phyloP scores from a whole-genome alignment of 202 grass and related monocot species.

The Saccharum hybrid region DNA sequence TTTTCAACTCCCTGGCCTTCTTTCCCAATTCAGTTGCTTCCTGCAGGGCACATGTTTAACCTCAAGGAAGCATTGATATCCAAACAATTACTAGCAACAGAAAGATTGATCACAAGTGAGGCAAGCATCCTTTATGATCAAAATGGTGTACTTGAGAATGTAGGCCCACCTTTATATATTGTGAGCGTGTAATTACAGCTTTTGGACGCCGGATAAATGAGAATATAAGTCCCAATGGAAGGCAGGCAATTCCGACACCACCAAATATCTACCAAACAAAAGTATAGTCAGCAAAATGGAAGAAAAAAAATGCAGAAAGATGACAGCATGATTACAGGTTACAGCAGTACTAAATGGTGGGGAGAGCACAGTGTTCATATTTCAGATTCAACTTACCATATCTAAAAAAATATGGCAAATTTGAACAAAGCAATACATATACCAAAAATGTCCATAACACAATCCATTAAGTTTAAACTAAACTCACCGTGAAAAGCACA shows the following conservation, averaged over 20 bases:
- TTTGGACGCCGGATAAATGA: slow-evolving; percentile 89
- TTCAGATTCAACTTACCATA: slow-evolving; percentile 17
- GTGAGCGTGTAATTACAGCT: slow-evolving; percentile 97
- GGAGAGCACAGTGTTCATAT: background rate
- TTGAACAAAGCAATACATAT: background rate
- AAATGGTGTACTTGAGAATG: slow-evolving; percentile 43
- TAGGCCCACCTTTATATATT: slow-evolving; percentile 89
- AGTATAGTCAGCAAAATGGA: slow-evolving; percentile 25
- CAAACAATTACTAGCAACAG: slow-evolving; percentile 1
- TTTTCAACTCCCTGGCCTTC: slow-evolving; percentile 92
- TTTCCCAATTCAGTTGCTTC: slow-evolving; percentile 96
- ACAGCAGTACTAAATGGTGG: slow-evolving; percentile 1
- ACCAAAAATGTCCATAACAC: background rate
- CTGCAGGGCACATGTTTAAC: slow-evolving; percentile 48
- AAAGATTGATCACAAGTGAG: slow-evolving; percentile 4
- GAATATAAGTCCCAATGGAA: slow-evolving; percentile 87
- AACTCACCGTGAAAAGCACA: slow-evolving; percentile 87
- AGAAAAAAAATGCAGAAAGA: background rate
- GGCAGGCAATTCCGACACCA: slow-evolving; percentile 93
- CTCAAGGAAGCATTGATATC: slow-evolving; percentile 12
- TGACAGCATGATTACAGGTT: background rate
- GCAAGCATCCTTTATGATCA: slow-evolving; percentile 7
- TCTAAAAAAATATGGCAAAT: background rate
- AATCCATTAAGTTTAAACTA: slow-evolving; percentile 26
- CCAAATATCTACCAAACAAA: slow-evolving; percentile 82